phyloP scores from a whole-genome alignment of 2,329 filamentous ascomycete species.

The Septoria petroselini region DNA sequence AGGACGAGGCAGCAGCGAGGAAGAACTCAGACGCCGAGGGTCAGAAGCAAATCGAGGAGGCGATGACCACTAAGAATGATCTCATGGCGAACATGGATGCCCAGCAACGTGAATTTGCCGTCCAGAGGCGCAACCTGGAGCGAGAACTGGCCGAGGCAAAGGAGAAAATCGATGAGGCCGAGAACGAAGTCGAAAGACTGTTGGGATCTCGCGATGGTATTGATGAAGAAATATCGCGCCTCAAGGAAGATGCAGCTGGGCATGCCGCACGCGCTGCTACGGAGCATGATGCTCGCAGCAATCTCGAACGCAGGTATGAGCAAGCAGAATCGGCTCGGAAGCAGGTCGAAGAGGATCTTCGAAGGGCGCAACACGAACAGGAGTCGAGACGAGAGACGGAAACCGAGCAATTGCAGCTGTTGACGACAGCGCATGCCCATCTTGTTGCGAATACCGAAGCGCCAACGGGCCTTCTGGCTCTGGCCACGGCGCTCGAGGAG shows the following conservation, averaged over 20 bases:
- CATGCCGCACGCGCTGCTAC: slow-evolving; percentile 62
- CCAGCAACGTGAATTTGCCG: slow-evolving; percentile 80
- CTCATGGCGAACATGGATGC: slow-evolving; percentile 93
- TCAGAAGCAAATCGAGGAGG: slow-evolving; percentile 73
- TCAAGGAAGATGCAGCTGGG: slow-evolving; percentile 53
- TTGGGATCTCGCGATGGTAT: slow-evolving; percentile 80
- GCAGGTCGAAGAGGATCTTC: slow-evolving; percentile 39
- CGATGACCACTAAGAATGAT: slow-evolving; percentile 87
- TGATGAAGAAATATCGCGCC: slow-evolving; percentile 66
- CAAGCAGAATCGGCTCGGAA: slow-evolving; percentile 29
- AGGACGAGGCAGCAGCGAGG: slow-evolving; percentile 61
- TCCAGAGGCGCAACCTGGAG: slow-evolving; percentile 79
- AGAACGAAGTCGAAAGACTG: slow-evolving; percentile 86
- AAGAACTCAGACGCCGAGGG: slow-evolving; percentile 58
- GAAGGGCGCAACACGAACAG: slow-evolving; percentile 58
- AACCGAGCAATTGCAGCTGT: slow-evolving; percentile 33
- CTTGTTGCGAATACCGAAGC: slow-evolving; percentile 38
- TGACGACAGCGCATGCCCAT: slow-evolving; percentile 40
- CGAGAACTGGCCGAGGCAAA: slow-evolving; percentile 74
- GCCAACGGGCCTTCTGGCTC: slow-evolving; percentile 40
- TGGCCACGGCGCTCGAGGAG: slow-evolving; percentile 46
- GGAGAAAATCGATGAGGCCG: slow-evolving; percentile 76
- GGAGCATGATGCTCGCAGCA: slow-evolving; percentile 60
- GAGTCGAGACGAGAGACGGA: slow-evolving; percentile 50
- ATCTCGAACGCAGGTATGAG: slow-evolving; percentile 53